Evolutionary conservation across 306 rosid genomes (phyloP).

Genomic region (Pachyrhizus erosus): DNA sequence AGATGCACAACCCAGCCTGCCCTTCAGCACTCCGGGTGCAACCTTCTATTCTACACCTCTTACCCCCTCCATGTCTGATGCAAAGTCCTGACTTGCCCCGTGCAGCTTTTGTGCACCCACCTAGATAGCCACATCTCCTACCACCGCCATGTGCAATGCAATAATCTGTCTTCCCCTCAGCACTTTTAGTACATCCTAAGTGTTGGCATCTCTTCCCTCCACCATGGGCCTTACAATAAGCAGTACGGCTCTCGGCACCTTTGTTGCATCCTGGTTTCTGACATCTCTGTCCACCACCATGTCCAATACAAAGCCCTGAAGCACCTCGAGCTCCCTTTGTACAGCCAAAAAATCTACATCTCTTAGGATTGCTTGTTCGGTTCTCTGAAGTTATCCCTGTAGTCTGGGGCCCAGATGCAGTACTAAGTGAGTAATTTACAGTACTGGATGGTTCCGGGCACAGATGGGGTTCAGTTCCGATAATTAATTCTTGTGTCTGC

Average conservation of each 20-base stretch:
- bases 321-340: slow-evolving; percentile 93
- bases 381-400: slow-evolving; percentile 57
- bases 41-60: slow-evolving; percentile 80
- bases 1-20: slow-evolving; percentile 93
- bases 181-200: slow-evolving; percentile 98
- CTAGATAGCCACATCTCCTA: slow-evolving; percentile 73
- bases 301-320: slow-evolving; percentile 97
- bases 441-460: slow-evolving; percentile 58
- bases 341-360: slow-evolving; percentile 78
- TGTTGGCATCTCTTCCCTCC: slow-evolving; percentile 93
- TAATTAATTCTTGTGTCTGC: slow-evolving; percentile 56
- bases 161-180: slow-evolving; percentile 95
- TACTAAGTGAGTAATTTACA: slow-evolving; percentile 59
- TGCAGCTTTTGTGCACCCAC: slow-evolving; percentile 92
- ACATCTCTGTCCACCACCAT: slow-evolving; percentile 99
- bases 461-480: slow-evolving; percentile 47
- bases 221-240: slow-evolving; percentile 97
- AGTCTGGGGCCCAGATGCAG: slow-evolving; percentile 58
- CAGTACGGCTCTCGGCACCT: slow-evolving; percentile 98
- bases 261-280: slow-evolving; percentile 96
- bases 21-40: slow-evolving; percentile 98
- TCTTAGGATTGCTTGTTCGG: slow-evolving; percentile 65
- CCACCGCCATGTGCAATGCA: slow-evolving; percentile 99
- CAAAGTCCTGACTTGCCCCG: slow-evolving; percentile 98
- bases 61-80: slow-evolving; percentile 97